Percentiles rank a stretch among this genome's conserved stretches.
Conservation (phyloP, 2,329 filamentous ascomycete species). For the Didymella segeticola region DNA sequence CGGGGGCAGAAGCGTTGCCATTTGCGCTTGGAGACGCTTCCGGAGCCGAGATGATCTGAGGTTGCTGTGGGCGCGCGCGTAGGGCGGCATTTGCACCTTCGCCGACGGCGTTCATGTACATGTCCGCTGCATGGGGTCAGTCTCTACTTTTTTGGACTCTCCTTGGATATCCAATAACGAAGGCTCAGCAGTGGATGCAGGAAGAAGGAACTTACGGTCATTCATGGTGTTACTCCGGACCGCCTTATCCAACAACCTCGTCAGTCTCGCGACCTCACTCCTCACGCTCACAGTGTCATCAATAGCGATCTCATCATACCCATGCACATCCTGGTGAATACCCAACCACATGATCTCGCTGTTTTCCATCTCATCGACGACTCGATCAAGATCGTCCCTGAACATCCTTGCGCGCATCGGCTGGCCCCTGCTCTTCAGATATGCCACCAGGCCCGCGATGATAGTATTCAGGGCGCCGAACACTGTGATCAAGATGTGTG, state of each 20-base stretch:
- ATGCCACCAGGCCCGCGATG: conserved; percentile 51
- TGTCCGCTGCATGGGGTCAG: conserved; percentile 9
- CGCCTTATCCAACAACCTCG: conserved; percentile 28
- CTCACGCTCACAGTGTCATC: conserved; percentile 50
- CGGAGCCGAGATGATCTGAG: conserved; percentile 2
- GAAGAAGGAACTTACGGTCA: conserved; percentile 19
- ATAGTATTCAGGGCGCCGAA: conserved; percentile 52
- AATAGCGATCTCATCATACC: conserved; percentile 56
- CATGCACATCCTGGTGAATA: conserved; percentile 51
- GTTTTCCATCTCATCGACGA: conserved; percentile 52
- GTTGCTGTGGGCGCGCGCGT: conserved; percentile 12
- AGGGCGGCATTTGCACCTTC: conserved; percentile 19
- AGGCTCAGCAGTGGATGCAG: background rate
- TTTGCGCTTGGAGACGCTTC: conserved; percentile 2
- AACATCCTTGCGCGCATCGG: conserved; percentile 52
- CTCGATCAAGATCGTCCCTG: conserved; percentile 50
- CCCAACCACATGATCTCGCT: conserved; percentile 54
- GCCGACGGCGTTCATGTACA: conserved; percentile 21
- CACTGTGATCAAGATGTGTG: conserved; percentile 48
- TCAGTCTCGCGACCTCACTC: conserved; percentile 29
- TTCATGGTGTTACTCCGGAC: conserved; percentile 31
- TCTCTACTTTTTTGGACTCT: background rate
- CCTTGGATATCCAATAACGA: background rate
- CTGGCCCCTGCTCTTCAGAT: conserved; percentile 50
- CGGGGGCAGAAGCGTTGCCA: conserved; percentile 19